Conservation (phyloP, 371 early-diverging fungal genomes). For the Lichtheimia ramosa region DNA sequence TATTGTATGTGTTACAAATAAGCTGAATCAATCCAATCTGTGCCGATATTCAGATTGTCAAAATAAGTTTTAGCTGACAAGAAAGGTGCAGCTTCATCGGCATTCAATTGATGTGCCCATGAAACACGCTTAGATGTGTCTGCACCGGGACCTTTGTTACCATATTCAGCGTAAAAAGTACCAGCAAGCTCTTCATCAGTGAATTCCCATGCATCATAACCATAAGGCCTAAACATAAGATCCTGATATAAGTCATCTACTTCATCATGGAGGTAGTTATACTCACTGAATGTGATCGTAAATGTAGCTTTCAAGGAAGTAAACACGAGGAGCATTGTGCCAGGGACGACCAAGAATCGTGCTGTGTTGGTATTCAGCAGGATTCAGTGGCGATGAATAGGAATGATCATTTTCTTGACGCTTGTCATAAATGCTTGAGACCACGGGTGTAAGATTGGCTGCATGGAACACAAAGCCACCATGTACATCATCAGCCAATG, state of each 20-base stretch:
- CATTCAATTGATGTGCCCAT: constrained; percentile 7
- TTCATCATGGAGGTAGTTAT: not conserved
- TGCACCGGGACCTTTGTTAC: constrained; percentile 10
- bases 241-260: not conserved
- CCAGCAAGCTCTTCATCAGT: constrained; percentile 9
- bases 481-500: not conserved
- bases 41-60: constrained; percentile 5
- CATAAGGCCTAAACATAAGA: constrained; percentile 5
- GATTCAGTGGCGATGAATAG: constrained; percentile 5
- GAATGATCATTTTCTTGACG: constrained; percentile 18
- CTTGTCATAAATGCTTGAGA: constrained; percentile 14
- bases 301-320: constrained; percentile 10
- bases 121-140: constrained; percentile 12
- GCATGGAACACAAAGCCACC: constrained; percentile 13
- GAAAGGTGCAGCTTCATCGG: constrained; percentile 8
- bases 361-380: constrained; percentile 4
- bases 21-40: constrained; percentile 7
- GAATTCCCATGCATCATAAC: constrained; percentile 13
- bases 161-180: constrained; percentile 12
- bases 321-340: constrained; percentile 11
- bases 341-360: constrained; percentile 13
- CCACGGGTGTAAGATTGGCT: constrained; percentile 10
- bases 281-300: constrained; percentile 11
- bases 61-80: constrained; percentile 7
- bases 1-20: constrained; percentile 5